Percentiles rank a stretch among this genome's conserved stretches.
Evolutionary conservation across 352 stramenopile genomes (phyloP).

Genomic region (Phytophthora agathidicida): DNA sequence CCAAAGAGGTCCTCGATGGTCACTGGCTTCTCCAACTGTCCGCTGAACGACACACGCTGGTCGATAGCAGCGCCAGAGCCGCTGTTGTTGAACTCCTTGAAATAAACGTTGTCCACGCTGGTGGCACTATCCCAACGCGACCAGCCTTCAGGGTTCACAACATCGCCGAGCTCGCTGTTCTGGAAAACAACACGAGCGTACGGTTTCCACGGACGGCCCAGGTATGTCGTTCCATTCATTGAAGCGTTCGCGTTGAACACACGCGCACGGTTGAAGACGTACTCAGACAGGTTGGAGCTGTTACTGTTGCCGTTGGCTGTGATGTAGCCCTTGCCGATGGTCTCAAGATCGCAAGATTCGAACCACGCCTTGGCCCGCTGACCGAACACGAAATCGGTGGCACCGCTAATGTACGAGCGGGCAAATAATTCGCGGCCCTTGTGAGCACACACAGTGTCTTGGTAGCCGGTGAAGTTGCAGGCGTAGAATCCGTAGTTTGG

Average conservation of each 20-base stretch:
- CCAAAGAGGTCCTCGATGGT: constrained; percentile 8
- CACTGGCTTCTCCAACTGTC: constrained; percentile 5
- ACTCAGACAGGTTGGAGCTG: neutral
- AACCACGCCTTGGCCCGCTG: neutral
- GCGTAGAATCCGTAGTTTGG: neutral
- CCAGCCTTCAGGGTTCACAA: constrained; percentile 6
- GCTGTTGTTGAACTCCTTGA: constrained; percentile 8
- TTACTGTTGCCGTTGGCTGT: constrained; percentile 16
- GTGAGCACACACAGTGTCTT: constrained; percentile 7
- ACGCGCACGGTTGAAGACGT: constrained; percentile 12
- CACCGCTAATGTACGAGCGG: constrained; percentile 1
- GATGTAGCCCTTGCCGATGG: constrained; percentile 7
- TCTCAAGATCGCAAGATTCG: constrained; percentile 5
- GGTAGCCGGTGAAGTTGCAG: neutral
- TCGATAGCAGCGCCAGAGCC: neutral
- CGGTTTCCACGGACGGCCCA: constrained; percentile 16
- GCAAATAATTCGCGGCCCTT: neutral
- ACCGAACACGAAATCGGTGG: constrained; percentile 1
- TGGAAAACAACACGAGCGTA: constrained; percentile 5
- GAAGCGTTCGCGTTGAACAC: constrained; percentile 1
- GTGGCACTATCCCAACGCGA: constrained; percentile 3
- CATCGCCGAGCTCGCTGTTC: constrained; percentile 8
- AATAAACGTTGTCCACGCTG: neutral
- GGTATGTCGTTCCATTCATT: constrained; percentile 4
- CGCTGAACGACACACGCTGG: constrained; percentile 6